phyloP scores from a whole-genome alignment of 176 grass and related monocot genomes.

The Oryza australiensis region DNA sequence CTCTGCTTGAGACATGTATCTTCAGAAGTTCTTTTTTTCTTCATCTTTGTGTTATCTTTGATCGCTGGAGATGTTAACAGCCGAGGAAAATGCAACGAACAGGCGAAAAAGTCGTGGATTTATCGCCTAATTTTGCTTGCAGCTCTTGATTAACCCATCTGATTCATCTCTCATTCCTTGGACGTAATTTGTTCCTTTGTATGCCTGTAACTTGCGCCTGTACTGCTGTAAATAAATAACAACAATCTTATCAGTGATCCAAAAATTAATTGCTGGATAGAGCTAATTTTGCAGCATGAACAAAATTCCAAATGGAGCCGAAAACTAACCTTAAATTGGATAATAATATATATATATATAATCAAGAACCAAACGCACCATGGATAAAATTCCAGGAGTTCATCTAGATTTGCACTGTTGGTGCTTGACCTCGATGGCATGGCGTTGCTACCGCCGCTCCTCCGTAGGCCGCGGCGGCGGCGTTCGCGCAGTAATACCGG shows the following conservation, averaged over 20 bases:
- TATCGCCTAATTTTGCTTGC: neutral
- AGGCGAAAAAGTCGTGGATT: neutral
- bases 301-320: neutral
- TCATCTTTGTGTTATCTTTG: neutral
- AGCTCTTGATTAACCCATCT: neutral
- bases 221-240: neutral
- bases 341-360: too few species aligned
- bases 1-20: neutral
- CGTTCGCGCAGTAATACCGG: constrained; percentile 9
- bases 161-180: neutral
- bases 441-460: neutral
- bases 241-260: neutral
- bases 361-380: neutral
- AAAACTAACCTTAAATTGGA: neutral
- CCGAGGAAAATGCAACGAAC: neutral
- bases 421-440: neutral
- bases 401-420: neutral
- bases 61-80: neutral
- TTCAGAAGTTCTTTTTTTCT: neutral
- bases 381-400: neutral
- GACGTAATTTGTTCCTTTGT: neutral
- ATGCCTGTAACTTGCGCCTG: neutral
- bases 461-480: neutral
- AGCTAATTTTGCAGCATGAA: neutral
- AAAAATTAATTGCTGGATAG: neutral